Percentiles rank a stretch among this genome's conserved stretches.
Evolutionary conservation across 176 grass and related monocot genomes (phyloP).

Genomic region (Ensete ventricosum): DNA sequence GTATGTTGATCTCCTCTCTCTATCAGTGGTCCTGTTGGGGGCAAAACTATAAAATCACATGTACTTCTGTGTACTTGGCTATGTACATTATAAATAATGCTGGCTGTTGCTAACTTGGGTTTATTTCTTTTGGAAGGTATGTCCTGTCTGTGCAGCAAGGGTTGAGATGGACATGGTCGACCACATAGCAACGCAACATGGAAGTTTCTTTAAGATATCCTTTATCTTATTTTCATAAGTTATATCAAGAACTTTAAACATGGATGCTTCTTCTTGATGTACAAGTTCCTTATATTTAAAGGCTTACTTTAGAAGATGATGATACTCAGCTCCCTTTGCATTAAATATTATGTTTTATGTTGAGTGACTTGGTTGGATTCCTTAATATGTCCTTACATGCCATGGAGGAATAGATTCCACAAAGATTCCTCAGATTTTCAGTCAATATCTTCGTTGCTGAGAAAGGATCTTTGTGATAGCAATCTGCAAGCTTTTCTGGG

Average conservation of each 20-base stretch:
- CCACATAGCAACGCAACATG: slow-evolving; percentile 11
- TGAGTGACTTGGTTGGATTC: neutral
- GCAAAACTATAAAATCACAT: neutral
- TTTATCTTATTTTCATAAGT: neutral
- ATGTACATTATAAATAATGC: neutral
- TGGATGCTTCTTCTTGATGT: neutral
- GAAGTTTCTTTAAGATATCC: slow-evolving; percentile 19
- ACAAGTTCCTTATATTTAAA: neutral
- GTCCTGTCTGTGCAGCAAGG: slow-evolving; percentile 14
- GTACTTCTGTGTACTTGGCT: neutral
- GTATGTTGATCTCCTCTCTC: neutral
- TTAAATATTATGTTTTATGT: neutral
- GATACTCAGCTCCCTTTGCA: neutral
- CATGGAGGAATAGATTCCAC: neutral
- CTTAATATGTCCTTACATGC: slow-evolving; percentile 3
- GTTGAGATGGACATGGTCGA: slow-evolving; percentile 13
- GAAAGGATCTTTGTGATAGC: slow-evolving; percentile 7
- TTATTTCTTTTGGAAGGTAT: slow-evolving; percentile 5
- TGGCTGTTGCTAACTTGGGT: neutral
- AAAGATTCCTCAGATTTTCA: slow-evolving; percentile 5
- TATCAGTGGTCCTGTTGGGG: neutral
- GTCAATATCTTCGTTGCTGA: neutral
- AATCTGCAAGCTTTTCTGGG: neutral
- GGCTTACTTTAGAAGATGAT: neutral
- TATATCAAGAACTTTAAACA: neutral